Percentiles rank a stretch among this genome's conserved stretches.
Evolutionary conservation across 495 filamentous ascomycete species (phyloP).

Genomic region (Saxispiralis lemnorum): DNA sequence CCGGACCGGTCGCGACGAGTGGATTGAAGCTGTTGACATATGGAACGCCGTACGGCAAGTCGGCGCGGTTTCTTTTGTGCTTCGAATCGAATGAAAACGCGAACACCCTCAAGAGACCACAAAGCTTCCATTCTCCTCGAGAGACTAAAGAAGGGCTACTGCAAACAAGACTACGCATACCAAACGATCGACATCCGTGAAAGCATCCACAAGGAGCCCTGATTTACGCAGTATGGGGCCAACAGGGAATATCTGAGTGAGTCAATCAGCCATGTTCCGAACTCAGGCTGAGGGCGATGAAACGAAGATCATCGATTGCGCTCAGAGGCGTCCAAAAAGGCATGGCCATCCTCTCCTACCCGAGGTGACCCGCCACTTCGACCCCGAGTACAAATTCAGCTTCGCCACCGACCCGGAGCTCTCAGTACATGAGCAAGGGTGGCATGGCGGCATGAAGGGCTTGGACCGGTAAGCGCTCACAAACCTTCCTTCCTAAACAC

Average conservation of each 20-base stretch:
- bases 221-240: slow-evolving; percentile 23
- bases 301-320: too few species aligned
- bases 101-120: slow-evolving; percentile 13
- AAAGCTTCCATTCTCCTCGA: slow-evolving; percentile 24
- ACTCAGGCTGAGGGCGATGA: not conserved
- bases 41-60: slow-evolving; percentile 30
- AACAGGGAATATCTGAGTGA: slow-evolving; percentile 19
- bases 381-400: slow-evolving; percentile 24
- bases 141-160: slow-evolving; percentile 25
- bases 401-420: slow-evolving; percentile 22
- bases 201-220: slow-evolving; percentile 25
- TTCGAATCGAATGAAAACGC: too few species aligned
- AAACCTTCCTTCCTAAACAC: too few species aligned
- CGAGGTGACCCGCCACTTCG: slow-evolving; percentile 23
- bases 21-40: slow-evolving; percentile 40
- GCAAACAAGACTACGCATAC: slow-evolving; percentile 21
- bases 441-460: slow-evolving; percentile 24
- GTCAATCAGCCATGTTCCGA: slow-evolving; percentile 2
- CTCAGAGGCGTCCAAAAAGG: slow-evolving; percentile 1
- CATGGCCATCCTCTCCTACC: slow-evolving; percentile 21
- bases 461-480: slow-evolving; percentile 17
- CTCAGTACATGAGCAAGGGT: slow-evolving; percentile 24
- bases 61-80: not conserved
- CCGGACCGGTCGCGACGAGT: slow-evolving; percentile 35
- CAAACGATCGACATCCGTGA: slow-evolving; percentile 21